These are phyloP conservation scores for Microcyclosporella mali DNA, from an alignment of 2,329 filamentous ascomycete genomes.

Conservation along the genomic window DNA sequence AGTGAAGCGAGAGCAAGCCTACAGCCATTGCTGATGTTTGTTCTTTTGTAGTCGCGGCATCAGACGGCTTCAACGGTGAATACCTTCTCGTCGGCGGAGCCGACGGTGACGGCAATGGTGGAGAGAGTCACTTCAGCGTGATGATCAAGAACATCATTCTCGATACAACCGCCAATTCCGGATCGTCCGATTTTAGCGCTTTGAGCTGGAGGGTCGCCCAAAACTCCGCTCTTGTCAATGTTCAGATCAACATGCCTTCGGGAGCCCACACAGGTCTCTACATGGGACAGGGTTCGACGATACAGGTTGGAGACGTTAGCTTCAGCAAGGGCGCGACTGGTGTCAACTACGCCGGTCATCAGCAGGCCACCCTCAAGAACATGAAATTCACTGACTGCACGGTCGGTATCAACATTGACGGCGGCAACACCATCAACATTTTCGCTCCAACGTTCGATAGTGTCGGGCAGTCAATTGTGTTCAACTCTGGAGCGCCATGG, in stretches of 20 bases:
- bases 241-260: slow-evolving; percentile 30
- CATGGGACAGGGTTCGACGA: slow-evolving; percentile 16
- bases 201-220: slow-evolving; percentile 24
- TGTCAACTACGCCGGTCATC: slow-evolving; percentile 7
- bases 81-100: slow-evolving; percentile 18
- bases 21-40: too few species aligned
- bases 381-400: slow-evolving; percentile 11
- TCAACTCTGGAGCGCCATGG: slow-evolving; percentile 11
- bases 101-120: slow-evolving; percentile 3
- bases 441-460: slow-evolving; percentile 9
- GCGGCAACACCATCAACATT: slow-evolving; percentile 10
- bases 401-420: slow-evolving; percentile 11
- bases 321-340: slow-evolving; percentile 21
- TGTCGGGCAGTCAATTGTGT: slow-evolving; percentile 6
- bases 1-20: not conserved
- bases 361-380: slow-evolving; percentile 14
- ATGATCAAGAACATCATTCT: slow-evolving; percentile 20
- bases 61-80: slow-evolving; percentile 7
- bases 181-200: slow-evolving; percentile 6
- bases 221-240: slow-evolving; percentile 20
- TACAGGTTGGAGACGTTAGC: slow-evolving; percentile 28
- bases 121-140: slow-evolving; percentile 10
- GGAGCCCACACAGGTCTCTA: slow-evolving; percentile 28
- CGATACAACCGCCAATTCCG: slow-evolving; percentile 17
- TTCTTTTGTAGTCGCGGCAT: slow-evolving; percentile 36